Percentiles rank a stretch among this genome's conserved stretches.
These are phyloP conservation scores for Microcyclospora tardicrescens DNA, from an alignment of 2,329 filamentous ascomycete species.

Conservation along the genomic window DNA sequence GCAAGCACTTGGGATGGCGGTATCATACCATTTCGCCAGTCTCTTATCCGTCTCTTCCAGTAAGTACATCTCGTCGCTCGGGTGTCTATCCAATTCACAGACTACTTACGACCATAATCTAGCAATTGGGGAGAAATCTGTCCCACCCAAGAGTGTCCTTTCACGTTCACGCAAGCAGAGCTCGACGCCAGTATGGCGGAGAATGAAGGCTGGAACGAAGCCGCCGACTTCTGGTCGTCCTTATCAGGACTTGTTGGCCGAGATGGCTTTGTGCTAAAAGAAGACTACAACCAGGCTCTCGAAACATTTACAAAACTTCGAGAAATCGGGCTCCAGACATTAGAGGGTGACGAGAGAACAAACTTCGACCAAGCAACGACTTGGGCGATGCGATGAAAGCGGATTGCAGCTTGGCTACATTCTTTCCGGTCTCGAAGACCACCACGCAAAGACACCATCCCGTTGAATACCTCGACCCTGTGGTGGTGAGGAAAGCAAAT, in stretches of 20 bases:
- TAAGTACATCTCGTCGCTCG: conserved; percentile 9
- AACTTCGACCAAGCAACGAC: too few species aligned
- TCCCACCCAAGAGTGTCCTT: conserved; percentile 19
- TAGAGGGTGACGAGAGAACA: too few species aligned
- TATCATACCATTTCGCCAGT: conserved; percentile 22
- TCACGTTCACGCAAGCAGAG: conserved; percentile 13
- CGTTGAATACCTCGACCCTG: too few species aligned
- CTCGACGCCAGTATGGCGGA: conserved; percentile 5
- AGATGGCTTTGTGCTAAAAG: too few species aligned
- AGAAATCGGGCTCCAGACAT: too few species aligned
- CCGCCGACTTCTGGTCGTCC: conserved; percentile 25
- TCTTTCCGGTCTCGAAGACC: too few species aligned
- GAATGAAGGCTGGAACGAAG: conserved; percentile 21
- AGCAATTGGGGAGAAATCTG: conserved; percentile 22
- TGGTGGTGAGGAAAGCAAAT: too few species aligned
- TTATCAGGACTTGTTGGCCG: conserved; percentile 22
- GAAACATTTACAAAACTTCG: too few species aligned
- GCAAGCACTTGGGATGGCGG: conserved; percentile 21
- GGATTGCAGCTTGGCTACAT: too few species aligned
- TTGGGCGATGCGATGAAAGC: too few species aligned
- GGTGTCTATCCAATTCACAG: conserved; percentile 1
- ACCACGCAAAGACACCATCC: too few species aligned
- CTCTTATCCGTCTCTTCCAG: conserved; percentile 20
- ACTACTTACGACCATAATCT: conserved; percentile 5
- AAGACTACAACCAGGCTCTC: too few species aligned